Percentiles rank a stretch among this genome's conserved stretches.
phyloP scores from a whole-genome alignment of 1,284 basidiomycete genomes.

The Puccinia coronata region DNA sequence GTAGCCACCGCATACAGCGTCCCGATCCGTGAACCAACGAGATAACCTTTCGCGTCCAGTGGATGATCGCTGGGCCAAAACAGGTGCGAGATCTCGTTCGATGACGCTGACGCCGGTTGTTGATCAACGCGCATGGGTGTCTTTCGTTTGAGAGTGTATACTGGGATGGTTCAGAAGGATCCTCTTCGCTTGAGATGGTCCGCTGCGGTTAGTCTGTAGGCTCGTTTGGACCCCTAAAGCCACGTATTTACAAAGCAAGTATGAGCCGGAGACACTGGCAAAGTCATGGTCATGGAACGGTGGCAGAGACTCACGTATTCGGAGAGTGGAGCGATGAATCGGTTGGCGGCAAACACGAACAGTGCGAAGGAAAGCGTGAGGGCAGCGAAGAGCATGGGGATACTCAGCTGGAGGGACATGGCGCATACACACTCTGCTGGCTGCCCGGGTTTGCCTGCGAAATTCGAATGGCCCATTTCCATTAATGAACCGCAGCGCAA shows the following conservation, averaged over 20 bases:
- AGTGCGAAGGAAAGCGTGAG: background rate
- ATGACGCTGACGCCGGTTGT: background rate
- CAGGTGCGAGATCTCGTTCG: background rate
- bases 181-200: conserved; percentile 44
- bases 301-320: conserved; percentile 43
- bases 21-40: conserved; percentile 17
- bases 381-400: background rate
- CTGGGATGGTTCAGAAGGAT: conserved; percentile 20
- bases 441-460: too few species aligned
- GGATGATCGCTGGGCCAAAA: conserved; percentile 42
- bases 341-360: conserved; percentile 17
- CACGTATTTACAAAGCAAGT: too few species aligned
- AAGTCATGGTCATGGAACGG: too few species aligned
- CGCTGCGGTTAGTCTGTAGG: conserved; percentile 31
- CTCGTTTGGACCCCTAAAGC: conserved; percentile 42
- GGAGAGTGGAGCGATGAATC: conserved; percentile 18
- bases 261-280: background rate
- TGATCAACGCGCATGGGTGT: background rate
- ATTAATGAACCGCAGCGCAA: too few species aligned
- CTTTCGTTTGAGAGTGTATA: background rate
- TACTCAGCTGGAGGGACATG: background rate
- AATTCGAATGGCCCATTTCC: too few species aligned
- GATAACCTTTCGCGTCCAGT: conserved; percentile 37
- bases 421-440: background rate
- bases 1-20: conserved; percentile 9